Percentiles rank a stretch among this genome's conserved stretches.
These are phyloP conservation scores for Lactarius sanguifluus DNA, from an alignment of 768 basidiomycete species.

Conservation along the genomic window DNA sequence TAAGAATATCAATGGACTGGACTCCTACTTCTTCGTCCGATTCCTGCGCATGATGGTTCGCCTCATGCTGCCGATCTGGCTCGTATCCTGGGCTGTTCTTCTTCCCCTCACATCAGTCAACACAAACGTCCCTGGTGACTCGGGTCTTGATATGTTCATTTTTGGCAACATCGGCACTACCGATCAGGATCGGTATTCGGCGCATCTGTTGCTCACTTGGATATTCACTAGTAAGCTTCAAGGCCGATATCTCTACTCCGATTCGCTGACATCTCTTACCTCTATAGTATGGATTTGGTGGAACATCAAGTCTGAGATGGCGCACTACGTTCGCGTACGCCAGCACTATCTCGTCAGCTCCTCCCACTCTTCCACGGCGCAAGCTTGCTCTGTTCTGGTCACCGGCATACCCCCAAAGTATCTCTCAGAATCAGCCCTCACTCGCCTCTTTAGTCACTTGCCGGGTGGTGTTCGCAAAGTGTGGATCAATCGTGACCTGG, in stretches of 20 bases:
- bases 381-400: slow-evolving; percentile 88
- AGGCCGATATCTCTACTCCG: not conserved
- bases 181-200: slow-evolving; percentile 63
- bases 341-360: slow-evolving; percentile 80
- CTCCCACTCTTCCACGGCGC: slow-evolving; percentile 70
- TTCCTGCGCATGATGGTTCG: slow-evolving; percentile 83
- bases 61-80: slow-evolving; percentile 87
- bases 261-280: not conserved
- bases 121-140: slow-evolving; percentile 46
- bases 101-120: slow-evolving; percentile 69
- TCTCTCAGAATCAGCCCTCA: slow-evolving; percentile 67
- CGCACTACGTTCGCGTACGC: slow-evolving; percentile 72
- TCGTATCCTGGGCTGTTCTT: slow-evolving; percentile 83
- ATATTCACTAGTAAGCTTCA: slow-evolving; percentile 66
- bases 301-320: slow-evolving; percentile 79
- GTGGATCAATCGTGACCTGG: slow-evolving; percentile 90
- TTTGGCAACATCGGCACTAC: slow-evolving; percentile 71
- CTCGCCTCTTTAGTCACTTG: slow-evolving; percentile 69
- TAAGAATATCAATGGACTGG: slow-evolving; percentile 71
- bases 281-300: slow-evolving; percentile 78
- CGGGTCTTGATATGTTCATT: slow-evolving; percentile 67
- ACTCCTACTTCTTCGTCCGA: slow-evolving; percentile 92
- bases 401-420: slow-evolving; percentile 84
- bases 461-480: slow-evolving; percentile 90
- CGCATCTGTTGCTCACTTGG: slow-evolving; percentile 75